Evolutionary conservation across 768 basidiomycete genomes (phyloP).

Genomic region (Kwoniella heveanensis): DNA sequence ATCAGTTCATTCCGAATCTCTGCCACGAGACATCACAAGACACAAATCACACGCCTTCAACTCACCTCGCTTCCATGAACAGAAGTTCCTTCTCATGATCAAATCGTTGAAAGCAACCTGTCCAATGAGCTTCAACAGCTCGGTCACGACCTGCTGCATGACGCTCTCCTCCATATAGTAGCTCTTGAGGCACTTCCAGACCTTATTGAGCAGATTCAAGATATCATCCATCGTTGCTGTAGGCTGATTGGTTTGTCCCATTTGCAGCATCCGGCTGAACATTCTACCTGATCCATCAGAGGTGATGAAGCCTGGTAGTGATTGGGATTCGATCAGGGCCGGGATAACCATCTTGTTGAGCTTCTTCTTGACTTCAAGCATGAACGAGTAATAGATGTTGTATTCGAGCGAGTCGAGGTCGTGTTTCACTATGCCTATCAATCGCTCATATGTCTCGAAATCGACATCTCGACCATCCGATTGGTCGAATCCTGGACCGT

Average conservation of each 20-base stretch:
- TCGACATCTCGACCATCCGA: slow-evolving; percentile 59
- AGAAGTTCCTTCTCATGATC: slow-evolving; percentile 97
- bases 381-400: slow-evolving; percentile 99
- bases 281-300: slow-evolving; percentile 89
- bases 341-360: slow-evolving; percentile 97
- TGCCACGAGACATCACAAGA: neutral
- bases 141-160: slow-evolving; percentile 84
- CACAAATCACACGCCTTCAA: slow-evolving; percentile 13
- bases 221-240: slow-evolving; percentile 99
- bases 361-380: slow-evolving; percentile 95
- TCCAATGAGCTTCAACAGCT: slow-evolving; percentile 91
- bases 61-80: slow-evolving; percentile 97
- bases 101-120: slow-evolving; percentile 98
- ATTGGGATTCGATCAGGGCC: slow-evolving; percentile 96
- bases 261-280: slow-evolving; percentile 89
- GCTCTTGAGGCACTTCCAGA: slow-evolving; percentile 96
- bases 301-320: slow-evolving; percentile 94
- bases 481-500: slow-evolving; percentile 88
- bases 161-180: slow-evolving; percentile 98
- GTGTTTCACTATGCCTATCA: slow-evolving; percentile 97
- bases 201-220: slow-evolving; percentile 91
- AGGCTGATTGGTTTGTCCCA: slow-evolving; percentile 64
- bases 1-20: no score
- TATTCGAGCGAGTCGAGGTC: slow-evolving; percentile 98
- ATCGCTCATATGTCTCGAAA: slow-evolving; percentile 87